Evolutionary conservation across 2,329 filamentous ascomycete genomes (phyloP).

Genomic region (Microdochium nivale): DNA sequence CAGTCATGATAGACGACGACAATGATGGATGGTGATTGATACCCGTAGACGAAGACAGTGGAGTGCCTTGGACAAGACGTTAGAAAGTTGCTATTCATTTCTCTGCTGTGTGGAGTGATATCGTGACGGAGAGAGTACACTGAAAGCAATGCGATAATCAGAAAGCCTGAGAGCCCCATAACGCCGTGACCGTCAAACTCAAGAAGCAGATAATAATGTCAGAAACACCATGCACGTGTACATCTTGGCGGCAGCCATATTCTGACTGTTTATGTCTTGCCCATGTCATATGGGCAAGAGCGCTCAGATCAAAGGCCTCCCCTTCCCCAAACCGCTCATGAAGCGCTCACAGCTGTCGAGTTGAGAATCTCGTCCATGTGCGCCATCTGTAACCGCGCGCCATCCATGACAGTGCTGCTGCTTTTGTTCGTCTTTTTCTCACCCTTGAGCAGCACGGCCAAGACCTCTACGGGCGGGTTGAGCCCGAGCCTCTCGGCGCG

Average conservation of each 20-base stretch:
- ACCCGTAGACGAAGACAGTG: too few relatives aligned
- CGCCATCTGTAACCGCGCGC: neutral
- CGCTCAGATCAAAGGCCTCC: too few relatives aligned
- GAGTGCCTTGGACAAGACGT: too few relatives aligned
- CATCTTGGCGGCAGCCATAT: too few relatives aligned
- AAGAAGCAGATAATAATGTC: neutral
- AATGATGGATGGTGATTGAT: too few relatives aligned
- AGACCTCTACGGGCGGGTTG: constrained; percentile 81
- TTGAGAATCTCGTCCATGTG: constrained; percentile 62
- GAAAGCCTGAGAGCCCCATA: neutral
- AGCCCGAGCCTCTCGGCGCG: constrained; percentile 75
- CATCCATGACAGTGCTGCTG: neutral
- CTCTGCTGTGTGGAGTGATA: too few relatives aligned
- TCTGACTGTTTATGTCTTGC: too few relatives aligned
- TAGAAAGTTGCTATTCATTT: too few relatives aligned
- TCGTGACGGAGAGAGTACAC: too few relatives aligned
- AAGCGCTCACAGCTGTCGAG: constrained; percentile 30
- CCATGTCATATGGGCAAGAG: too few relatives aligned
- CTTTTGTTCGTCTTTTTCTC: constrained; percentile 25
- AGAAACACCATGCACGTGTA: too few relatives aligned
- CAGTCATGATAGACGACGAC: too few relatives aligned
- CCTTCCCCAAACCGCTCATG: constrained; percentile 9
- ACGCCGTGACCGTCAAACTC: neutral
- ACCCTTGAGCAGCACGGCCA: constrained; percentile 73
- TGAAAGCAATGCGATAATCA: neutral